Conservation (phyloP, 1,139 yeast genomes). For the Diutina ranongensis region DNA sequence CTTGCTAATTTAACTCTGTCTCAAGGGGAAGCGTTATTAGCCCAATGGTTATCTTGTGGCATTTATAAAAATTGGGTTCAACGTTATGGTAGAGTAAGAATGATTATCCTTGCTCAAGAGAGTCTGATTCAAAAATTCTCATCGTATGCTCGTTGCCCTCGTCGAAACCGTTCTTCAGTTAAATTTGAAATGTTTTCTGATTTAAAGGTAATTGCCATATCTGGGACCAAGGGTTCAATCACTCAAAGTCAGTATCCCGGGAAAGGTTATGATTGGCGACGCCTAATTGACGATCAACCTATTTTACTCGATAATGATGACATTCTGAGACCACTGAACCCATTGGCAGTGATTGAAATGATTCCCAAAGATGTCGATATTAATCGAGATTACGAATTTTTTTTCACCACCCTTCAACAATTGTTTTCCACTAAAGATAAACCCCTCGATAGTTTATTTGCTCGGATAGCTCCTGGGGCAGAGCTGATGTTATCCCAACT, state of each 20-base stretch:
- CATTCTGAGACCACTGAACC: conserved; percentile 17
- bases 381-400: conserved; percentile 37
- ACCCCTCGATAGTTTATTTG: conserved; percentile 36
- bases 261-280: conserved; percentile 23
- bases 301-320: conserved; percentile 16
- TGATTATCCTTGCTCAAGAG: conserved; percentile 54
- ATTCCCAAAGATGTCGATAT: conserved; percentile 30
- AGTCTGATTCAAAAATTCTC: conserved; percentile 50
- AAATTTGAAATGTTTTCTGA: conserved; percentile 52
- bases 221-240: conserved; percentile 13
- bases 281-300: conserved; percentile 29
- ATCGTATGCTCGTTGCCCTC: conserved; percentile 32
- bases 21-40: conserved; percentile 54
- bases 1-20: conserved; percentile 50
- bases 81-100: conserved; percentile 59
- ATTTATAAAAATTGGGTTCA: conserved; percentile 68
- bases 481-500: conserved; percentile 39
- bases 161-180: conserved; percentile 47
- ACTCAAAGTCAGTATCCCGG: conserved; percentile 14
- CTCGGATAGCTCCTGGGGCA: conserved; percentile 75
- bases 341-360: conserved; percentile 43
- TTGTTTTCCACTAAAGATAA: conserved; percentile 44
- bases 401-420: conserved; percentile 59
- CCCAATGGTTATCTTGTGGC: conserved; percentile 68
- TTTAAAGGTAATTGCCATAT: conserved; percentile 37